These are phyloP conservation scores for Lactarius sp. DNA, from an alignment of 768 basidiomycete genomes.

Conservation along the genomic window DNA sequence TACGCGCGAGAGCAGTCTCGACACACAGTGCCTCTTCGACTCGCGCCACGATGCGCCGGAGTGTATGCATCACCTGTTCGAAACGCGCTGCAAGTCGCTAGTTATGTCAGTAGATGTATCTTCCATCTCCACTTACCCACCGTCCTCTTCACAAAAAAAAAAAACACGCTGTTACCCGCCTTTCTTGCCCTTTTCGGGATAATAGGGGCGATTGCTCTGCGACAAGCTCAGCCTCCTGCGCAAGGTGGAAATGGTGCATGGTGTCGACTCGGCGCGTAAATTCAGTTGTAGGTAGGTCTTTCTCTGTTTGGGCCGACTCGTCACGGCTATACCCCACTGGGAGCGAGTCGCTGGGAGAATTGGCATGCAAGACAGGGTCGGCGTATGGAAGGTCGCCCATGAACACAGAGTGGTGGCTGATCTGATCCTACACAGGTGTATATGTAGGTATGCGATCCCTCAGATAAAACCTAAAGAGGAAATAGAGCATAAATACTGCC, in stretches of 20 bases:
- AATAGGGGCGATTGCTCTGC: constrained; percentile 3
- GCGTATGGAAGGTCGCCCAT: constrained; percentile 4
- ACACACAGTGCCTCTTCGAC: constrained; percentile 7
- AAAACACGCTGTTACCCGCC: not conserved
- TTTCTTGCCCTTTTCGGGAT: not conserved
- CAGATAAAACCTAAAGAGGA: no score
- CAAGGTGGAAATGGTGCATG: constrained; percentile 1
- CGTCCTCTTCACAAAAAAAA: not conserved
- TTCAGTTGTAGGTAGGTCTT: not conserved
- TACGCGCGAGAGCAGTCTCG: not conserved
- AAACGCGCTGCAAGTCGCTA: not conserved
- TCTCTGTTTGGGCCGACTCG: not conserved
- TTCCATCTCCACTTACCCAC: not conserved
- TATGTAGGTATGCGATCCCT: no score
- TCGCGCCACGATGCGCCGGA: constrained; percentile 14
- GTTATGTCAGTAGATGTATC: not conserved
- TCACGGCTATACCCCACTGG: not conserved
- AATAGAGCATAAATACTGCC: no score
- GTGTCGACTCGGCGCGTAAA: not conserved
- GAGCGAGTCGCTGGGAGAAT: constrained; percentile 1
- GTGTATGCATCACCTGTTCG: constrained; percentile 5
- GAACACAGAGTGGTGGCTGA: not conserved
- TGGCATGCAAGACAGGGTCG: not conserved
- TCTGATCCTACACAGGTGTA: not conserved
- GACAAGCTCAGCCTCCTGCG: not conserved